Conservation (phyloP, 2,329 filamentous ascomycete species). For the Tympanopsis confertula region DNA sequence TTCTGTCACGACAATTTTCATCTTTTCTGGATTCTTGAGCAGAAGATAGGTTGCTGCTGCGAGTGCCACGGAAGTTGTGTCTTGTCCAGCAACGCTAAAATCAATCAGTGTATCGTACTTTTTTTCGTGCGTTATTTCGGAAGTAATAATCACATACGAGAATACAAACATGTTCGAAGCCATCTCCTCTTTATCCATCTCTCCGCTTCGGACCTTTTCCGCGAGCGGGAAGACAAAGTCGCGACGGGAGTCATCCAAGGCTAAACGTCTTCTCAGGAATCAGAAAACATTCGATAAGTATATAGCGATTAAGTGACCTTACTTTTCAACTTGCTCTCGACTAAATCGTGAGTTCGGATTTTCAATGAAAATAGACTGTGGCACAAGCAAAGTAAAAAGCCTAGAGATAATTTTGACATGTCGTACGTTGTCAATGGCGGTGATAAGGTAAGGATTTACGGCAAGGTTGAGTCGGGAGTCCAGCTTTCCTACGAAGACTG, state of each 20-base stretch:
- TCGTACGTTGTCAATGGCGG: constrained; percentile 4
- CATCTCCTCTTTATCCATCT: constrained; percentile 5
- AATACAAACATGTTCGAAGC: constrained; percentile 5
- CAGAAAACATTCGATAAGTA: background rate
- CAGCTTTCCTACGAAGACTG: background rate
- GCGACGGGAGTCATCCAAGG: background rate
- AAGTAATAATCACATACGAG: constrained; percentile 3
- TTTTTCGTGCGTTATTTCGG: too few relatives aligned
- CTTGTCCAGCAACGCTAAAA: constrained; percentile 5
- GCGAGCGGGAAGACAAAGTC: constrained; percentile 4
- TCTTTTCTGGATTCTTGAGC: constrained; percentile 2
- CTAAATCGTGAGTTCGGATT: constrained; percentile 2
- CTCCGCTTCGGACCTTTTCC: constrained; percentile 5
- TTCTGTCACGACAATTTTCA: constrained; percentile 6
- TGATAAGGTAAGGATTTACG: constrained; percentile 4
- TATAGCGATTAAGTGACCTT: background rate
- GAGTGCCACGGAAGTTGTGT: background rate
- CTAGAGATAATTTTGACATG: constrained; percentile 1
- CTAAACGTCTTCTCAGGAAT: constrained; percentile 1
- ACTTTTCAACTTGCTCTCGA: background rate
- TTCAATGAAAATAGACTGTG: background rate
- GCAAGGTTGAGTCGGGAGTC: constrained; percentile 3
- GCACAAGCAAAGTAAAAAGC: background rate
- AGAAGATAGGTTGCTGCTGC: constrained; percentile 9
- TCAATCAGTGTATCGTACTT: constrained; percentile 1